Base-by-base conservation (phyloP, 1,284 basidiomycete genomes). In the Naganishia liquefaciens region DNA sequence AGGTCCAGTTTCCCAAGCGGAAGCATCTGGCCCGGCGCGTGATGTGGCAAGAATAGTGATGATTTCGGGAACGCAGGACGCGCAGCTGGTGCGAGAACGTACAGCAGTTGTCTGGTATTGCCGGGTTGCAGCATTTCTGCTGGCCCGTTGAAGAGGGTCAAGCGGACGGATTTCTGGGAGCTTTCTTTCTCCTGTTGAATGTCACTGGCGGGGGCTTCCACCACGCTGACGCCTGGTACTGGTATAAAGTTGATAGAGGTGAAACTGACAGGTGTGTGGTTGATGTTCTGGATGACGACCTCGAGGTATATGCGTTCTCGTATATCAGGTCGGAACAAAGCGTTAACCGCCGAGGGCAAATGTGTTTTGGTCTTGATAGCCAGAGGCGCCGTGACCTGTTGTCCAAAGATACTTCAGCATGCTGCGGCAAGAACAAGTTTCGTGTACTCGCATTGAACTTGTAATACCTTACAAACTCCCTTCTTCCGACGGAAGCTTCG, bases 301-400 rank as follows among this genome's bases (percentile, higher is more conserved):
- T 94, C 91, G 21, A 93, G 84, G 74, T 91, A 92, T 25, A 92
- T 83, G 68, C 90, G 89, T 54, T 89, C 86, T 47, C 89, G 83
- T 70, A 89, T 86, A 3, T 72, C 54, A 3, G 82, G 77, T 7
- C 84, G 83, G 15, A 91, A 79, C 5, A 86, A 68, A 0, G 89
- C 87, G 27, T 87, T 85, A 1, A 90, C 87, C 0, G 89, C 87
- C 52, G 83, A 85, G 0, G 88, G 84, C 0, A 81, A 74, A 73
- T 93, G 88, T 0, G 93, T 89, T 76, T 92, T 91, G 11, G 91
- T 93, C 79, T 93, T 93, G 68, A 93, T 91, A 0, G 89, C 89
- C 6, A 94, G 80, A 0, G 91, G 91, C 70, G 93, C 91, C 13
- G 87, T 88, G 11, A 91, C 89, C 90, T 92, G 70, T 17, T 54